A percentile compares a stretch with the other conserved stretches of the same genome.
phyloP scores from a whole-genome alignment of 148 eudicot genomes.

The Polygonum maritimum region DNA sequence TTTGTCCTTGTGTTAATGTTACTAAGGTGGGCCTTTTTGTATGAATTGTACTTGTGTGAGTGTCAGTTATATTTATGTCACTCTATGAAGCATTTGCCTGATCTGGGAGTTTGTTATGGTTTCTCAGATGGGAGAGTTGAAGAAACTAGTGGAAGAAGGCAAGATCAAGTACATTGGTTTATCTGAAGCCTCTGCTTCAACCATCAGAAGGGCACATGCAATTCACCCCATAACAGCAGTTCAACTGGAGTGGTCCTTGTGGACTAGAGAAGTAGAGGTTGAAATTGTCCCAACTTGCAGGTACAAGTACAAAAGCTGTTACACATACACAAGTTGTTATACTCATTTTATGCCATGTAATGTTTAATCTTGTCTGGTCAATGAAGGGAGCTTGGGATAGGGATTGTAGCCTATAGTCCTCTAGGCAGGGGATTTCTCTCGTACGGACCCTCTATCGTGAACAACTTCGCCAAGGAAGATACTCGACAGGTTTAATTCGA shows the following conservation, averaged over 20 bases:
- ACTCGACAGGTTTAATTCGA: constrained; percentile 10
- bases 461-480: constrained; percentile 8
- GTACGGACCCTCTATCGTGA: constrained; percentile 9
- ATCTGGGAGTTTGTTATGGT: too few relatives aligned
- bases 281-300: constrained; percentile 19
- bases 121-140: background rate
- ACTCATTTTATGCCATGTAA: too few relatives aligned
- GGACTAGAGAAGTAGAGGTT: constrained; percentile 18
- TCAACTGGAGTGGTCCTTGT: constrained; percentile 20
- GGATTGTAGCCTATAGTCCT: constrained; percentile 19
- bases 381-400: constrained; percentile 20
- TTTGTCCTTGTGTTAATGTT: too few relatives aligned
- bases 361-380: too few relatives aligned
- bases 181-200: constrained; percentile 19
- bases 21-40: too few relatives aligned
- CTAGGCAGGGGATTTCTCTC: constrained; percentile 18
- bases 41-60: too few relatives aligned
- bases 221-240: constrained; percentile 18
- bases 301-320: background rate
- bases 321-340: too few relatives aligned
- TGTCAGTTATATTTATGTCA: too few relatives aligned
- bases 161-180: constrained; percentile 21
- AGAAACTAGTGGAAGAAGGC: constrained; percentile 19
- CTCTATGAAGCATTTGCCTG: too few relatives aligned
- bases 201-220: constrained; percentile 20